phyloP scores from a whole-genome alignment of 345 rosid species.

The Draba incana region DNA sequence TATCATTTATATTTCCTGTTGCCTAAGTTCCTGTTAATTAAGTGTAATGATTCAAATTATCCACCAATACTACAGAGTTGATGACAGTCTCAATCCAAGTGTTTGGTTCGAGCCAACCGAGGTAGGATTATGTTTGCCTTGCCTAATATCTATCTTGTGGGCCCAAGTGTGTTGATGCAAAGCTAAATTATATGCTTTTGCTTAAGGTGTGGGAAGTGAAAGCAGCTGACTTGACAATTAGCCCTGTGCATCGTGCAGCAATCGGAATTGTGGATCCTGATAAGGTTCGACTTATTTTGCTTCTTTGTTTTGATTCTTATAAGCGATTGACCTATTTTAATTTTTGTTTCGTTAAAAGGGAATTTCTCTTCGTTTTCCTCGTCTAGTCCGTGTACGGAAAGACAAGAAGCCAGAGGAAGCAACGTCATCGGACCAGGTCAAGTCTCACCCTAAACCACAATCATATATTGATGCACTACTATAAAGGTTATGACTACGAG shows the following conservation, averaged over 20 bases:
- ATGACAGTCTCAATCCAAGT: slow-evolving; percentile 69
- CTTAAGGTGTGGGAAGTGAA: slow-evolving; percentile 96
- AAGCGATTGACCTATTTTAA: not conserved
- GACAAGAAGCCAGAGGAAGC: slow-evolving; percentile 87
- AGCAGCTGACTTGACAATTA: slow-evolving; percentile 94
- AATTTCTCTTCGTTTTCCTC: slow-evolving; percentile 87
- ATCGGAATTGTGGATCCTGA: slow-evolving; percentile 73
- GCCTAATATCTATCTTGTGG: no score
- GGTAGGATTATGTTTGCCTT: no score
- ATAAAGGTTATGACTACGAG: not conserved
- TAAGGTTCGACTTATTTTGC: slow-evolving; percentile 50
- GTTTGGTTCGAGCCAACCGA: no score
- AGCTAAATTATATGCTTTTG: slow-evolving; percentile 10
- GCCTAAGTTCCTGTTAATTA: slow-evolving; percentile 5
- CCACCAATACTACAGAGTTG: slow-evolving; percentile 77
- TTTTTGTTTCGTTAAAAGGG: slow-evolving; percentile 49
- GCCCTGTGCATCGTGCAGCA: slow-evolving; percentile 93
- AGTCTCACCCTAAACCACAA: slow-evolving; percentile 15
- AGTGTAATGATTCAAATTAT: slow-evolving; percentile 19
- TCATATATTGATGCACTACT: not conserved
- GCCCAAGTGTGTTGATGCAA: no score
- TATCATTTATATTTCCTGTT: not conserved
- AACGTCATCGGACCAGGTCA: slow-evolving; percentile 84
- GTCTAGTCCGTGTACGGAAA: slow-evolving; percentile 74
- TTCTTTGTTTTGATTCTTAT: slow-evolving; percentile 8